Evolutionary conservation across 768 basidiomycete species (phyloP), one percentile per base, ranked within the genome.

Genomic region (Suillus lakei): DNA sequence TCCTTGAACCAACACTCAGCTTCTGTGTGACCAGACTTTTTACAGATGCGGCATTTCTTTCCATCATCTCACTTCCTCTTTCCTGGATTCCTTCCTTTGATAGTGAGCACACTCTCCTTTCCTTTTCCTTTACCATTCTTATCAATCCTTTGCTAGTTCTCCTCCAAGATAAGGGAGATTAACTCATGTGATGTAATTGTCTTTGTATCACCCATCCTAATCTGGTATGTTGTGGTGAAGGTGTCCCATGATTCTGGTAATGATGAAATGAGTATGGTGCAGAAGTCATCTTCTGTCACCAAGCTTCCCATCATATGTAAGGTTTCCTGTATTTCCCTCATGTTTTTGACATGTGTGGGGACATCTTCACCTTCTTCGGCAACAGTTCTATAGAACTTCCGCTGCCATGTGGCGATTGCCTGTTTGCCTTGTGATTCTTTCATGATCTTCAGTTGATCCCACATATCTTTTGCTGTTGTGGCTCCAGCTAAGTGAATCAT

Each of bases 71-170:
- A n/a, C n/a, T n/a, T n/a, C n/a, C n/a, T n/a, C n/a, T n/a, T n/a
- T n/a, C n/a, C n/a, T n/a, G n/a, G n/a, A n/a, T n/a, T n/a, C n/a
- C n/a, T n/a, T n/a, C n/a, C n/a, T n/a, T n/a, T n/a, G n/a, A n/a
- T n/a, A n/a, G n/a, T n/a, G n/a, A n/a, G n/a, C 36, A 36, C 62
- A 63, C 4, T 53, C 32, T 38, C 48, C 30, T n/a, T 64, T 63
- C 23, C 21, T 36, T 39, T 44, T 44, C 38, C 18, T 39, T 38
- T 23, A 15, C 3, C 51, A 8, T 38, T n/a, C 26, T 34, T 23
- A 46, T 28, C 18, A 38, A 6, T 38, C 9, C 36, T 5, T 38
- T 7, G 36, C 43, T 13, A 41, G 21, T 54, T 38, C 50, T 63
- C 62, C 13, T 63, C 62, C 13, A 18, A 36, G 23, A 63, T 43